Evolutionary conservation across 2,329 filamentous ascomycete species (phyloP), one percentile per base, ranked within the genome.

Genomic region (Rosellinia necatrix): DNA sequence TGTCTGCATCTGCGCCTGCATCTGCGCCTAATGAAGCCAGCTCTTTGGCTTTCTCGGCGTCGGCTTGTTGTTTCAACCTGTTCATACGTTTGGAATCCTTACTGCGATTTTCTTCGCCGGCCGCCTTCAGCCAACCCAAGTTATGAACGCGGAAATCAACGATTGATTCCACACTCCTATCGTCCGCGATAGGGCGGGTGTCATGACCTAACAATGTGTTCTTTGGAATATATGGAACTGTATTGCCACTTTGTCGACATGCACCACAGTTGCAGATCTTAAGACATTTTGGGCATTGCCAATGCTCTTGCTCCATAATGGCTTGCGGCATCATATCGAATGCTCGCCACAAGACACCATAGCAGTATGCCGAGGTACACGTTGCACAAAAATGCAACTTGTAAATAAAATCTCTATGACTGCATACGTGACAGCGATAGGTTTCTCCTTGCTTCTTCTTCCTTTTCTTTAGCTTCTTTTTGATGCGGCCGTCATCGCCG

Each of bases 131-230:
- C 91, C 92, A 97, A 37, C 82, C 83, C 22, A 96, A 78, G 70
- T 99, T 99, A 49, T 96, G 93, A 35, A 90, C 80, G 22, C 90
- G 86, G 72, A 97, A 97, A 70, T 97, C 92, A 7, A 97, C 91
- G 19, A 97, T 81, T 21, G 86, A 88, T 71, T 97, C 93, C 5
- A 96, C 86, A 67, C 92, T 97, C 58, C 94, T 86, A 48, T 90
- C 88, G 73, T 99, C 94, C 2, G 94, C 93, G 44, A 97, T 87
- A 29, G 89, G 88, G 50, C 86, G 89, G 0, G 94, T 99, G 64
- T 97, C 92, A 66, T 97, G 92, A 0, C 94, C 94, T 2, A 97
- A 82, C 1, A 93, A 78, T 0, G 92, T 96, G 54, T 89, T 91
- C 66, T 91, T 94, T 0, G 94, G 94, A 48, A 89, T 85, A 67